Base-by-base conservation (phyloP, 1,139 yeast genomes). In the Candida sp. region DNA sequence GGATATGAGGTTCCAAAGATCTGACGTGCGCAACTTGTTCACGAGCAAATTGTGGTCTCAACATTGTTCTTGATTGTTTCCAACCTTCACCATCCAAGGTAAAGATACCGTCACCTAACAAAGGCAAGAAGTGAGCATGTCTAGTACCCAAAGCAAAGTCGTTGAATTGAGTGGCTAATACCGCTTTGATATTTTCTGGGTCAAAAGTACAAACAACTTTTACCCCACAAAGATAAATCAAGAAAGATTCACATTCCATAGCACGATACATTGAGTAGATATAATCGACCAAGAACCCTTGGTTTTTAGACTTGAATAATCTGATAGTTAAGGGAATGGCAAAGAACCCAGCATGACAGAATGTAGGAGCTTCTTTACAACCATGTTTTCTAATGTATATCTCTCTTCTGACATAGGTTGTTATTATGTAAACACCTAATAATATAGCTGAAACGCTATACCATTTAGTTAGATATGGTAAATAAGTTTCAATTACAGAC, bases 21-120 rank as follows among this genome's bases (percentile, higher is more conserved):
- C 63, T 63, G 21, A 77, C 66, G 45, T 72, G 77, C 9, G 74
- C 64, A 34, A 79, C 71, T 50, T 74, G 79, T 51, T 77, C 79
- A 45, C 80, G 66, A 23, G 75, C 68, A 56, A 78, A 78, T 56
- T 77, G 82, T 1, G 82, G 81, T 43, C 83, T 66, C 54, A 79
- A 68, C 69, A 79, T 63, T 19, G 77, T 73, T 41, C 85, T 63
- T 19, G 82, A 73, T 50, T 73, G 76, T 51, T 77, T 75, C 85
- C 85, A 80, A 6, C 77, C 79, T 22, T 64, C 72, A 12, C 81
- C 81, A 44, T 77, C 80, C 39, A 77, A 66, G 2, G 84, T 78
- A 63, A 80, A 80, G 44, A 80, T 77, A 12, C 84, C 84, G 48
- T 77, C 74, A 2, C 84, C 84, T 43, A 79, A 61, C 36, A 77